These are phyloP conservation scores for Hypoxylon sp. DNA, from an alignment of 2,329 filamentous ascomycete genomes.

Conservation along the genomic window DNA sequence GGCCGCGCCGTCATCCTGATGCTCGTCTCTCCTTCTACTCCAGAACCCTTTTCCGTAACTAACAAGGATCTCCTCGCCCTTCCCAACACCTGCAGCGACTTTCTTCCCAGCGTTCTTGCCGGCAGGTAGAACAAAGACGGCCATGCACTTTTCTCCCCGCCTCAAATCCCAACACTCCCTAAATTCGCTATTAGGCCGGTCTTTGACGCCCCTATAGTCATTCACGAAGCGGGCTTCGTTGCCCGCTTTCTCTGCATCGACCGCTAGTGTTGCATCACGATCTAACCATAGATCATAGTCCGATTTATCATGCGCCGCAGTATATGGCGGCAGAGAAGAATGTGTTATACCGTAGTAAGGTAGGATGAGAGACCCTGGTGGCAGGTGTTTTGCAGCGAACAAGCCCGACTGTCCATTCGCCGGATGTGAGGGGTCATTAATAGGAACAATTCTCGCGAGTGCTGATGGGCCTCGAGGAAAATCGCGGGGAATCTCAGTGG, in stretches of 20 bases:
- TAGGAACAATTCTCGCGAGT: constrained; percentile 69
- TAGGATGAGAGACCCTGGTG: constrained; percentile 70
- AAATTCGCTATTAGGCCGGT: constrained; percentile 71
- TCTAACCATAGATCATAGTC: constrained; percentile 78
- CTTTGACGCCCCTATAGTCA: constrained; percentile 73
- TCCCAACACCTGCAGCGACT: constrained; percentile 62
- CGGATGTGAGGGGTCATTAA: constrained; percentile 67
- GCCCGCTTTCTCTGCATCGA: constrained; percentile 71
- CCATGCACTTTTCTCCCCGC: constrained; percentile 68
- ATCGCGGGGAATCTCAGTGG: constrained; percentile 54
- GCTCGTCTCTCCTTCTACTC: constrained; percentile 63
- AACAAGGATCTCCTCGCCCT: constrained; percentile 75
- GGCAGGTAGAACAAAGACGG: constrained; percentile 68
- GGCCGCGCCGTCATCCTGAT: constrained; percentile 18
- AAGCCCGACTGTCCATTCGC: constrained; percentile 72
- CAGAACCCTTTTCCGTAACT: constrained; percentile 79
- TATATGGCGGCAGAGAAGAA: constrained; percentile 54
- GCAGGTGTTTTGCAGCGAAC: constrained; percentile 69
- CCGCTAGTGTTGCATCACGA: constrained; percentile 68
- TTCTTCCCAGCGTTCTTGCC: constrained; percentile 58
- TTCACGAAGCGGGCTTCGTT: constrained; percentile 78
- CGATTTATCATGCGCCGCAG: constrained; percentile 58
- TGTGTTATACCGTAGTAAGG: constrained; percentile 74
- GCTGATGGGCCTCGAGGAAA: constrained; percentile 61
- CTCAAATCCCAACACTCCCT: constrained; percentile 69